Conservation (phyloP, 768 basidiomycete species). For the Guyanaporus albipodus region DNA sequence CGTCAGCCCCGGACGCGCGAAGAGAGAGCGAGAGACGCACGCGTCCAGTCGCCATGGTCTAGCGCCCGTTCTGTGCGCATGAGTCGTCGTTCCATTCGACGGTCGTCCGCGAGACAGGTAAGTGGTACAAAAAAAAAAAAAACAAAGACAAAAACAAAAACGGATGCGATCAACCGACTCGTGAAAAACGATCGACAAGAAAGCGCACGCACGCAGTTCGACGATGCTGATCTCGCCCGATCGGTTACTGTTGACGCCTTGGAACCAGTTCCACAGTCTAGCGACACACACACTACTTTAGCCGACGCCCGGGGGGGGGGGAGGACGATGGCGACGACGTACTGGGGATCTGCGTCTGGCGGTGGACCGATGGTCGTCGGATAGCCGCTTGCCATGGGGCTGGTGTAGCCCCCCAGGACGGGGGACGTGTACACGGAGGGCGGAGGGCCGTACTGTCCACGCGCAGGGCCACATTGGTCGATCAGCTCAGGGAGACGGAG, state of each 20-base stretch:
- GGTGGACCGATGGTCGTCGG: slow-evolving; percentile 2
- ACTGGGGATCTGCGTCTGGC: slow-evolving; percentile 76
- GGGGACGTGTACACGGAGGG: slow-evolving; percentile 8
- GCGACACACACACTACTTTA: background rate
- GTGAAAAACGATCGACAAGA: background rate
- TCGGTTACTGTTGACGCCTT: slow-evolving; percentile 62
- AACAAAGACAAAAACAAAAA: too few relatives aligned
- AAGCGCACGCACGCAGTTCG: slow-evolving; percentile 57
- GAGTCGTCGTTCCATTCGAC: too few relatives aligned
- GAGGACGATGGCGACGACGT: slow-evolving; percentile 22
- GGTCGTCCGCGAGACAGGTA: too few relatives aligned
- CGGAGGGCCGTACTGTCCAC: slow-evolving; percentile 13
- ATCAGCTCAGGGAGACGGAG: background rate
- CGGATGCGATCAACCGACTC: too few relatives aligned
- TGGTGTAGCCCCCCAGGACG: background rate
- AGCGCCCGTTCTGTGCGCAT: slow-evolving; percentile 41
- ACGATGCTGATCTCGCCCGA: slow-evolving; percentile 61
- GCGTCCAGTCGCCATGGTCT: slow-evolving; percentile 69
- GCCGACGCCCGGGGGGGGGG: background rate
- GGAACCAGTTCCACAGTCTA: slow-evolving; percentile 69
- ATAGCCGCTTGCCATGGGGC: background rate
- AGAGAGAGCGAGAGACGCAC: slow-evolving; percentile 40
- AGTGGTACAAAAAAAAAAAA: too few relatives aligned
- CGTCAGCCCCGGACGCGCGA: background rate
- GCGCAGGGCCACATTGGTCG: background rate